These are phyloP conservation scores for Fusarium sp. DNA, from an alignment of 2,329 filamentous ascomycete genomes.

Conservation along the genomic window DNA sequence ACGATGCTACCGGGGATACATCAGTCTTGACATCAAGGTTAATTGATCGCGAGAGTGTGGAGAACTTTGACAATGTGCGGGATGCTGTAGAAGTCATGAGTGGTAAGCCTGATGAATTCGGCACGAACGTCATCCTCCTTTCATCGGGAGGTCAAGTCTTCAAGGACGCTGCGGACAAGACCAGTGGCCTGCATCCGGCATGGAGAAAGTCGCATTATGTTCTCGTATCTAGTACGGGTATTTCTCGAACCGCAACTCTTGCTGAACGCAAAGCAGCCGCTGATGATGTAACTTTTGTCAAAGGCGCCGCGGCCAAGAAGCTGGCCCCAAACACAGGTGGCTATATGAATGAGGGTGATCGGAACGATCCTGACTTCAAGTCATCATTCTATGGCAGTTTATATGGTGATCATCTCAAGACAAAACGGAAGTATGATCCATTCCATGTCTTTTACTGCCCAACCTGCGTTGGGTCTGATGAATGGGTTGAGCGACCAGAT, in stretches of 20 bases:
- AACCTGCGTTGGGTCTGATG: constrained; percentile 36
- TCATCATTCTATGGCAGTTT: constrained; percentile 19
- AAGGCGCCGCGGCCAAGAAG: constrained; percentile 33
- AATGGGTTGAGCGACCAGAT: constrained; percentile 18
- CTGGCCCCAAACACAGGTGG: constrained; percentile 27
- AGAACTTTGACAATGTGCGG: neutral
- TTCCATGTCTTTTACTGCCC: constrained; percentile 35
- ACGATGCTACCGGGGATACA: constrained; percentile 17
- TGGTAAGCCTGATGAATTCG: constrained; percentile 22
- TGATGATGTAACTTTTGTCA: constrained; percentile 21
- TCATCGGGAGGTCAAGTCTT: constrained; percentile 33
- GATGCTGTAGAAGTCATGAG: constrained; percentile 30
- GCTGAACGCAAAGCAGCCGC: constrained; percentile 22
- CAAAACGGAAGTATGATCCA: constrained; percentile 36
- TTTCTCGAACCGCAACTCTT: neutral
- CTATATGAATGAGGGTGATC: constrained; percentile 38
- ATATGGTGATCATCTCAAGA: constrained; percentile 11
- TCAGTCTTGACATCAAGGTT: constrained; percentile 25
- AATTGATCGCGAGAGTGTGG: constrained; percentile 16
- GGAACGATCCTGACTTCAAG: constrained; percentile 32
- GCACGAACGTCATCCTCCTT: constrained; percentile 29
- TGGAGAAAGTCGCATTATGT: constrained; percentile 35
- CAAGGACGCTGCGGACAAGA: constrained; percentile 25
- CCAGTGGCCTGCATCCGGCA: constrained; percentile 8
- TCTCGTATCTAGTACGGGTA: constrained; percentile 1